Evolutionary conservation across 2,329 filamentous ascomycete species (phyloP).

Genomic region (Xylariaceae sp.): DNA sequence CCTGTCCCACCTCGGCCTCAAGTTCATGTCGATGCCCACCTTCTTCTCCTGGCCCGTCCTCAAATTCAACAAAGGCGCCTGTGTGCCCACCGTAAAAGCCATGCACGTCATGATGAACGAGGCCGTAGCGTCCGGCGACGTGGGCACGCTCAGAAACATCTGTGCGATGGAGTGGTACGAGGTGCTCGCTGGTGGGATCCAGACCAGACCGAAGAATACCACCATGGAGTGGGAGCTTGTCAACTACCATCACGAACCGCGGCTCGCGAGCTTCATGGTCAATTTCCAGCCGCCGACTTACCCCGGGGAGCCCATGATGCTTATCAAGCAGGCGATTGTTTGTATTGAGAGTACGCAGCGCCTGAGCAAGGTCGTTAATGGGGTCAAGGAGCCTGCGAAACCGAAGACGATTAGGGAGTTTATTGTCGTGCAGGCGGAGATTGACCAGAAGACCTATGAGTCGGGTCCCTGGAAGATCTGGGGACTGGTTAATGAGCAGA

Average conservation of each 20-base stretch:
- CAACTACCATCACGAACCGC: conserved; percentile 46
- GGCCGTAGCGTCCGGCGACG: conserved; percentile 57
- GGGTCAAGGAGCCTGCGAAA: conserved; percentile 45
- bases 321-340: conserved; percentile 58
- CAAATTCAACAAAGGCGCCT: conserved; percentile 38
- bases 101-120: conserved; percentile 60
- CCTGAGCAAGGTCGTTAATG: conserved; percentile 36
- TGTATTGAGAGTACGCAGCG: conserved; percentile 55
- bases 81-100: conserved; percentile 51
- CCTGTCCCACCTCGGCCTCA: conserved; percentile 34
- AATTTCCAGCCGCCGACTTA: conserved; percentile 40
- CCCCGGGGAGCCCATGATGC: conserved; percentile 29
- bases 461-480: conserved; percentile 59
- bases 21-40: conserved; percentile 42
- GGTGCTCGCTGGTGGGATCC: conserved; percentile 51
- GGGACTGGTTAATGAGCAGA: conserved; percentile 57
- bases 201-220: conserved; percentile 43
- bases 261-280: conserved; percentile 53
- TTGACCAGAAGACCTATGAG: conserved; percentile 44
- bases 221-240: conserved; percentile 53
- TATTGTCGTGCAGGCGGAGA: conserved; percentile 53
- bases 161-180: conserved; percentile 51
- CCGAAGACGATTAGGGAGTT: conserved; percentile 59
- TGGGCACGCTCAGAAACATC: conserved; percentile 44
- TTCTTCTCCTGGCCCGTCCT: conserved; percentile 40